Evolutionary conservation across 306 rosid genomes (phyloP).

Genomic region (Gastrolobium villosum): DNA sequence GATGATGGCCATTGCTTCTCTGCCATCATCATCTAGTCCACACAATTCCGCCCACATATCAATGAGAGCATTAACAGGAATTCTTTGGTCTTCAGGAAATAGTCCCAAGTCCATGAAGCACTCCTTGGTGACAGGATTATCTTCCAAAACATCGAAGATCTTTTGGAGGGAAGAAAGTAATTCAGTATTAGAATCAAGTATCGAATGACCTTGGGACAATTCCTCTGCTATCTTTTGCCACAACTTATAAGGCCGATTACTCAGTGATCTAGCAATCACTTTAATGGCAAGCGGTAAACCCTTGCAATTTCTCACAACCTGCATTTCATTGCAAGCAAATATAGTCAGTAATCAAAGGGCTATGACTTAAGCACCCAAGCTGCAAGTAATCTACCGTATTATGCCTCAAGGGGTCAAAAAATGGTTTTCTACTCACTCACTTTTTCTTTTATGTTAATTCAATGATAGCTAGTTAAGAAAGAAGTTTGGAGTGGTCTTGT

Average conservation of each 20-base stretch:
- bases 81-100: conserved; percentile 63
- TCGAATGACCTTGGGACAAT: conserved; percentile 54
- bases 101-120: conserved; percentile 72
- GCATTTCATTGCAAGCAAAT: conserved; percentile 40
- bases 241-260: conserved; percentile 37
- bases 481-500: background rate
- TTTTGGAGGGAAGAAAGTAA: conserved; percentile 57
- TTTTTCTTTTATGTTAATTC: background rate
- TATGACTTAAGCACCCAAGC: background rate
- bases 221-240: conserved; percentile 55
- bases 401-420: background rate
- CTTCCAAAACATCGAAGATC: conserved; percentile 58
- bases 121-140: conserved; percentile 53
- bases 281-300: conserved; percentile 67
- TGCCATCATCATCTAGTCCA: conserved; percentile 40
- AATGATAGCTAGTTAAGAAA: background rate
- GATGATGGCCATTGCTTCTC: conserved; percentile 43
- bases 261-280: conserved; percentile 61
- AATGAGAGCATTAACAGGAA: conserved; percentile 57
- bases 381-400: conserved; percentile 3
- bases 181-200: conserved; percentile 54
- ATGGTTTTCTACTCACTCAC: background rate
- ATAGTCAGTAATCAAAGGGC: background rate
- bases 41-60: conserved; percentile 65
- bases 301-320: conserved; percentile 65